Percentiles rank a stretch among this genome's conserved stretches.
Evolutionary conservation across 2,329 filamentous ascomycete genomes (phyloP).

Genomic region (Aureobasidium lini): DNA sequence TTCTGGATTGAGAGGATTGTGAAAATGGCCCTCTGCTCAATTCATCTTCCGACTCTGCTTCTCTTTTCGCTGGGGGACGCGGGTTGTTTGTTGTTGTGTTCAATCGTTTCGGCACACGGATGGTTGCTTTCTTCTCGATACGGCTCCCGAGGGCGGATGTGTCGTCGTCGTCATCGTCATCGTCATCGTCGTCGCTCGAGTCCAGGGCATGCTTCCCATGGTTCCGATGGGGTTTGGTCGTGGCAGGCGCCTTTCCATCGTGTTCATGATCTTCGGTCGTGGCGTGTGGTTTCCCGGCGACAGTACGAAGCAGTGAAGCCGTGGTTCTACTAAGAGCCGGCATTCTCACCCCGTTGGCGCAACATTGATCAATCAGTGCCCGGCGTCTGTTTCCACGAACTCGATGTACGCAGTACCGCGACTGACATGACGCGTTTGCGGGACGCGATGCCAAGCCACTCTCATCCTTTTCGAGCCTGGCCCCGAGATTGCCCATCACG

Average conservation of each 20-base stretch:
- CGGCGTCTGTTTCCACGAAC: background rate
- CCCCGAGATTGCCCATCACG: background rate
- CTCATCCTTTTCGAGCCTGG: background rate
- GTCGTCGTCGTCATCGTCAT: conserved; percentile 6
- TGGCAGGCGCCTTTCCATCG: background rate
- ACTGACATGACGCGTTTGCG: background rate
- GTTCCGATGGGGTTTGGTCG: background rate
- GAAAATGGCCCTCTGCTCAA: background rate
- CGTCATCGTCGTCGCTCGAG: background rate
- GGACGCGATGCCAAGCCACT: conserved; percentile 4
- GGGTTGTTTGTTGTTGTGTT: background rate
- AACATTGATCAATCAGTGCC: background rate
- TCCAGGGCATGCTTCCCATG: background rate
- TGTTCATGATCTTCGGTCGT: background rate
- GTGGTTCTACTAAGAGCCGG: background rate
- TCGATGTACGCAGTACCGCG: background rate
- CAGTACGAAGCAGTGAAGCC: background rate
- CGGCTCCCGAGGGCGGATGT: background rate
- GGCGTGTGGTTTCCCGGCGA: background rate
- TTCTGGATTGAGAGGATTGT: background rate
- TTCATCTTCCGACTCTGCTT: background rate
- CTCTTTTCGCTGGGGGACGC: background rate
- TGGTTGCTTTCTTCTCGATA: background rate
- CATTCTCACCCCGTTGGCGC: background rate
- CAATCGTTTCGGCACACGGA: background rate